A percentile compares a stretch with the other conserved stretches of the same genome.
phyloP scores from a whole-genome alignment of 2,329 filamentous ascomycete genomes.

The Microdochium nivale region DNA sequence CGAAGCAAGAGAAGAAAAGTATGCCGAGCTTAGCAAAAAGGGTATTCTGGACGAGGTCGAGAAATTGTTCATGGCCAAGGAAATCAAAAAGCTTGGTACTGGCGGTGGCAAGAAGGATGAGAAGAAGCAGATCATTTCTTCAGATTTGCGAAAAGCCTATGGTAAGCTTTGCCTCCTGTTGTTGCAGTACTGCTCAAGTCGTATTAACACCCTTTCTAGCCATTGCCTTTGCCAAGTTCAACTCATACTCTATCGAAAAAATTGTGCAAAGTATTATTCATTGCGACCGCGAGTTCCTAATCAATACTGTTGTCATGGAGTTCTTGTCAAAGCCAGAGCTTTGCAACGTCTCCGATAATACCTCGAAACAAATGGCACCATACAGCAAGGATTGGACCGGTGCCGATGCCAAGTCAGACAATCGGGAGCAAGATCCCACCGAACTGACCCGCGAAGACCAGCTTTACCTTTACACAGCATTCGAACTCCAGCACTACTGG shows the following conservation, averaged over 20 bases:
- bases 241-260: conserved; percentile 73
- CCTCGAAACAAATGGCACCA: conserved; percentile 81
- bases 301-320: conserved; percentile 90
- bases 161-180: conserved; percentile 36
- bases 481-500: conserved; percentile 96
- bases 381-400: conserved; percentile 97
- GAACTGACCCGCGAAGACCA: conserved; percentile 94
- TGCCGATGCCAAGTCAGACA: conserved; percentile 67
- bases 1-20: conserved; percentile 90
- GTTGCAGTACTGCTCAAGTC: background rate
- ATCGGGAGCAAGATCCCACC: conserved; percentile 73
- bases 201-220: conserved; percentile 37
- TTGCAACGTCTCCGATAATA: conserved; percentile 86
- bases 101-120: conserved; percentile 71
- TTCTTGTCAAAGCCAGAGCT: conserved; percentile 90
- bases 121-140: conserved; percentile 95
- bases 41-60: conserved; percentile 97
- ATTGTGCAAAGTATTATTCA: conserved; percentile 91
- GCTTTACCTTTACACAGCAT: conserved; percentile 87
- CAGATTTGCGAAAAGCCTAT: conserved; percentile 80
- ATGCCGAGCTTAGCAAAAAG: conserved; percentile 84
- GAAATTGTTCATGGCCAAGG: conserved; percentile 94
- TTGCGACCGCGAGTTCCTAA: conserved; percentile 80
- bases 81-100: conserved; percentile 79
- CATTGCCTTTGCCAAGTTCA: conserved; percentile 91